These are phyloP conservation scores for Teunomyces tritomae DNA, from an alignment of 805 yeast genomes.

Conservation along the genomic window DNA sequence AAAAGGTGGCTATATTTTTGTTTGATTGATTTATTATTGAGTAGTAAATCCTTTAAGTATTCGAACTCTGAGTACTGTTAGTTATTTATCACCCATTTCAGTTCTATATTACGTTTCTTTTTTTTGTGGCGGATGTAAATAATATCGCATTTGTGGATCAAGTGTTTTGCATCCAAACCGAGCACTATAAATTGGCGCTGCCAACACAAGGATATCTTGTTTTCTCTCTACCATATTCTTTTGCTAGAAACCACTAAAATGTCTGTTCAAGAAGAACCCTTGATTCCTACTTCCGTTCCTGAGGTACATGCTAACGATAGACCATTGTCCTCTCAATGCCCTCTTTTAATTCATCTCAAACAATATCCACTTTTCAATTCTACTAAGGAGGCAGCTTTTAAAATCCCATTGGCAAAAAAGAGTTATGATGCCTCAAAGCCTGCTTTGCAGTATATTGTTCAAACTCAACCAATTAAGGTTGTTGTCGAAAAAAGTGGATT, in stretches of 20 bases:
- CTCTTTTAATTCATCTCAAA: neutral
- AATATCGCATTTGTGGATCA: neutral
- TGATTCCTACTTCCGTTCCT: neutral
- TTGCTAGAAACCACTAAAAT: neutral
- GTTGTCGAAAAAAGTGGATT: constrained; percentile 50
- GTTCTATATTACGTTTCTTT: neutral
- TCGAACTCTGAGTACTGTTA: neutral
- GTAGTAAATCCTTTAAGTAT: neutral
- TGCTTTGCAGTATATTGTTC: neutral
- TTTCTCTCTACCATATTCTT: neutral
- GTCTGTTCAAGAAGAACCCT: neutral
- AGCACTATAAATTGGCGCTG: constrained; percentile 1
- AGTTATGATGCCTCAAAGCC: constrained; percentile 4
- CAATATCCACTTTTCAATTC: constrained; percentile 8
- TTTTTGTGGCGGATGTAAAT: neutral
- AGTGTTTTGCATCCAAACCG: neutral
- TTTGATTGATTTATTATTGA: constrained; percentile 9
- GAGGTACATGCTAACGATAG: neutral
- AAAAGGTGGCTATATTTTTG: constrained; percentile 9
- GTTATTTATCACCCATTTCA: neutral
- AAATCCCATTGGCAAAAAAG: constrained; percentile 1
- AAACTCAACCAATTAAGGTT: constrained; percentile 39
- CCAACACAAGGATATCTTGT: neutral
- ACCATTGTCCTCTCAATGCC: neutral
- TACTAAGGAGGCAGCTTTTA: neutral